Conservation (phyloP, 306 rosid genomes). For the Medicago truncatula region MtrunA17r5.0-ANR NC_053042.1:54546001-54546500, state of each 20-base stretch:
- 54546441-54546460: constrained; percentile 59
- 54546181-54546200: neutral
- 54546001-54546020: no score
- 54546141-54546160: no score
- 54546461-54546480: constrained; percentile 96
- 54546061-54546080: no score
- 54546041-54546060: no score
- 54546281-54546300: neutral
- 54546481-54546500: constrained; percentile 92
- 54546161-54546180: neutral
- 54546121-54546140: no score
- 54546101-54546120: no score
- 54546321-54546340: constrained; percentile 16
- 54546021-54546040: no score
- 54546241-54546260: neutral
- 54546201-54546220: neutral
- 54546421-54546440: constrained; percentile 6
- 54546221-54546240: constrained; percentile 17
- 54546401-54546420: neutral
- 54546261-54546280: constrained; percentile 4
- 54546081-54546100: no score
- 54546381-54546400: no score
- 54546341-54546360: constrained; percentile 20
- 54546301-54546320: constrained; percentile 15
- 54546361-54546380: neutral